These are phyloP conservation scores for Pilatotrama ljubarskyi DNA, from an alignment of 768 basidiomycete species.

Conservation along the genomic window DNA sequence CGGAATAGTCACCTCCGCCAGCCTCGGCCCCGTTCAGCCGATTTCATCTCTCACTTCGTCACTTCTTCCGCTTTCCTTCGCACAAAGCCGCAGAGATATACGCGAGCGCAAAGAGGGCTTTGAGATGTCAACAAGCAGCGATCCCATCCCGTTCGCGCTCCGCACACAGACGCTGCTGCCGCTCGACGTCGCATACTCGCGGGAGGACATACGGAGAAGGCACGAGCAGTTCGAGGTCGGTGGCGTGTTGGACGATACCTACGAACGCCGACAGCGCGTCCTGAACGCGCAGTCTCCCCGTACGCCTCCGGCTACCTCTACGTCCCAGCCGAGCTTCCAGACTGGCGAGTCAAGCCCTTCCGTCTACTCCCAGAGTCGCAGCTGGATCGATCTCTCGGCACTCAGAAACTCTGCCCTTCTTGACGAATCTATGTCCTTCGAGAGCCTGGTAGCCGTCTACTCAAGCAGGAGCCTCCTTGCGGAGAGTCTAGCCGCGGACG, in stretches of 20 bases:
- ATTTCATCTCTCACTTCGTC: not conserved
- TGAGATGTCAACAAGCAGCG: slow-evolving; percentile 11
- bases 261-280: not conserved
- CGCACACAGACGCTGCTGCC: slow-evolving; percentile 11
- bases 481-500: not conserved
- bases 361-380: not conserved
- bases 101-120: slow-evolving; percentile 23
- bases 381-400: not conserved
- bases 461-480: not conserved
- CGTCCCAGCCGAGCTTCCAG: not conserved
- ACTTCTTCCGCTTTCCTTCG: slow-evolving; percentile 15
- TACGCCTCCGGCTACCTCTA: not conserved
- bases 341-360: not conserved
- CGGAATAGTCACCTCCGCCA: not conserved
- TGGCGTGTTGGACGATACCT: not conserved
- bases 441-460: slow-evolving; percentile 4
- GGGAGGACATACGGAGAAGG: slow-evolving; percentile 20
- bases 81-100: slow-evolving; percentile 15
- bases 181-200: slow-evolving; percentile 11
- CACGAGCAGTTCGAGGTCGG: slow-evolving; percentile 8
- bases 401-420: not conserved
- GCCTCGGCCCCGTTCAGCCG: not conserved
- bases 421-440: not conserved
- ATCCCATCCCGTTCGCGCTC: slow-evolving; percentile 7
- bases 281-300: not conserved